Evolutionary conservation across 805 yeast genomes (phyloP).

Genomic region (Priceomyces carsonii): DNA sequence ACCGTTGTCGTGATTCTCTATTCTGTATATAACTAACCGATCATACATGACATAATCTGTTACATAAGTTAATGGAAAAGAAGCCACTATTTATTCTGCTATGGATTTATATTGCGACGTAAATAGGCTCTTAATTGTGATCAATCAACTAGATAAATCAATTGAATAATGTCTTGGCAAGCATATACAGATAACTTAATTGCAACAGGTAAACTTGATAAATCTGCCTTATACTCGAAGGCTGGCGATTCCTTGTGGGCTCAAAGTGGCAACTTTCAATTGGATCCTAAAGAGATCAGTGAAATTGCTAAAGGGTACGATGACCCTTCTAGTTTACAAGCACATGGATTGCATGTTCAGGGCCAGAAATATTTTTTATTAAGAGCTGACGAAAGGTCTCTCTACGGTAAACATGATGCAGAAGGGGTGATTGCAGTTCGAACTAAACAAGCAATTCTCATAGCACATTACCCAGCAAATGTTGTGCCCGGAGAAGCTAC

Average conservation of each 20-base stretch:
- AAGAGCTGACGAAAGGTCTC: constrained; percentile 88
- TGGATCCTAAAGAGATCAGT: constrained; percentile 68
- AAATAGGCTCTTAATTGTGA: background rate
- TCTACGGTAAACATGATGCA: constrained; percentile 88
- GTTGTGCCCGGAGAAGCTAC: constrained; percentile 95
- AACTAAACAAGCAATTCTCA: constrained; percentile 87
- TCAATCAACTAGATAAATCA: too few relatives aligned
- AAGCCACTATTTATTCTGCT: too few relatives aligned
- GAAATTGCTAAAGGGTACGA: constrained; percentile 78
- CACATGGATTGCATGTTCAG: constrained; percentile 81
- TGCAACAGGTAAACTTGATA: constrained; percentile 85
- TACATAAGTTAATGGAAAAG: too few relatives aligned
- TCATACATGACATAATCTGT: constrained; percentile 2
- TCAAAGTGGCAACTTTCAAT: constrained; percentile 62
- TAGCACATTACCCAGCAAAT: constrained; percentile 93
- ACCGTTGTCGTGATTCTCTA: background rate
- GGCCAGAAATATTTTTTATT: constrained; percentile 86
- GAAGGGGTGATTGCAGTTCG: constrained; percentile 89
- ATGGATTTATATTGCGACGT: constrained; percentile 4
- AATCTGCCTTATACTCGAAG: constrained; percentile 89
- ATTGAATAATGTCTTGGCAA: constrained; percentile 40
- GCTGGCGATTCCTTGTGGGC: constrained; percentile 98
- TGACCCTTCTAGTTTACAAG: constrained; percentile 76
- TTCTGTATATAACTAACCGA: background rate
- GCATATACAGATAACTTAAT: constrained; percentile 95